phyloP scores from a whole-genome alignment of 768 basidiomycete genomes.

The Tulasnella sp. region DNA sequence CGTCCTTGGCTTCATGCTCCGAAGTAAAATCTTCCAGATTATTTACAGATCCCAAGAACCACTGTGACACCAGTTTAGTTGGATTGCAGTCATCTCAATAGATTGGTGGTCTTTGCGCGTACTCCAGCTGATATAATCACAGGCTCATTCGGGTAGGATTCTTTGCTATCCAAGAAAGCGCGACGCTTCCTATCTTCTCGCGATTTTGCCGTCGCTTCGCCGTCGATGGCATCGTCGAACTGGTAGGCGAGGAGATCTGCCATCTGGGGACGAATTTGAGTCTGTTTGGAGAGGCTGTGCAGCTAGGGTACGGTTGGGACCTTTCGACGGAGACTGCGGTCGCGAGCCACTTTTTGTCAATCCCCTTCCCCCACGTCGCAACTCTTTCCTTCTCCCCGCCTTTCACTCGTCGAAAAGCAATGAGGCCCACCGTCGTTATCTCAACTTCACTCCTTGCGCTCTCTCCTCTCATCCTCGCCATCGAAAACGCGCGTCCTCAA shows the following conservation, averaged over 20 bases:
- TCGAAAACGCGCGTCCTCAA: not conserved
- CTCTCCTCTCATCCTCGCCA: not conserved
- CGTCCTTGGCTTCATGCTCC: not conserved
- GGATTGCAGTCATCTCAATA: not conserved
- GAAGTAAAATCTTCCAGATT: not conserved
- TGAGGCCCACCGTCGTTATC: not conserved
- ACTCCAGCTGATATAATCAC: slow-evolving; percentile 11
- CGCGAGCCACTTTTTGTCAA: not conserved
- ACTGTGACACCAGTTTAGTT: not conserved
- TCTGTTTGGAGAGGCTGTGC: not conserved
- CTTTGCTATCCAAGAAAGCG: slow-evolving; percentile 16
- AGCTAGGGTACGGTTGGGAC: not conserved
- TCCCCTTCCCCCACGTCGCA: not conserved
- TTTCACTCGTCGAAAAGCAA: not conserved
- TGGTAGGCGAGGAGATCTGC: not conserved
- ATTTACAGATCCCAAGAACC: not conserved
- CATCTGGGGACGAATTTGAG: not conserved
- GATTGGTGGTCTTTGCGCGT: not conserved
- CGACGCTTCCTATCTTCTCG: slow-evolving; percentile 9
- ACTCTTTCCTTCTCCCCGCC: not conserved
- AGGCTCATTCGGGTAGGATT: slow-evolving; percentile 10
- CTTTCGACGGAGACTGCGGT: not conserved
- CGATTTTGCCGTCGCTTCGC: not conserved
- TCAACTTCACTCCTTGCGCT: not conserved
- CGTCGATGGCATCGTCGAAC: not conserved